Evolutionary conservation across 2,329 filamentous ascomycete species (phyloP), one percentile per base, ranked within the genome.

Genomic region (Diaporthe amygdali): DNA sequence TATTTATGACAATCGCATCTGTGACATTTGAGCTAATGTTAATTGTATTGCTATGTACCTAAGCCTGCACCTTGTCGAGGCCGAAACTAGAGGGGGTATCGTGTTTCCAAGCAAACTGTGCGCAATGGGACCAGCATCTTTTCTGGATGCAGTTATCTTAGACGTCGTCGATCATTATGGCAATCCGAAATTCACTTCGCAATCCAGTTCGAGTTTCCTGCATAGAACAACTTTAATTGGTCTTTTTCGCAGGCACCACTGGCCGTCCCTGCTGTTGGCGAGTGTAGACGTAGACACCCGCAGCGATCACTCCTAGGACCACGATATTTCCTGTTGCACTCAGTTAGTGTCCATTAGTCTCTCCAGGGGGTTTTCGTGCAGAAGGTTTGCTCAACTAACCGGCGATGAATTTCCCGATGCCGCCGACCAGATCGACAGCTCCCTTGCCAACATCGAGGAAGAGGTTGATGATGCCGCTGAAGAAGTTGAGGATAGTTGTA

Each of bases 341-440:
- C 2, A 1, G 61, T 37, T 20, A 69, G 44, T 44, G 14, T 5
- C 12, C 8, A 15, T 14, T 14, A 10, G 0, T 5, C 1, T 15
- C 4, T 14, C 5, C 7, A 32, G 7, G 20, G 6, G n/a, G n/a
- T n/a, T n/a, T n/a, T n/a, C n/a, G n/a, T n/a, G n/a, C n/a, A 52
- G 25, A 12, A 20, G 5, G 17, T 20, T 25, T 34, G 20, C 9
- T 14, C n/a, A 37, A 77, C 81, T 73, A 76, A 84, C 82, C 78
- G 7, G 80, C 70, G 46, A 84, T 66, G 71, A 84, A 84, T 68
- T 82, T 83, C 72, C 81, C 79, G 34, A 83, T 75, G 25, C 83
- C 82, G 10, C 81, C 80, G 4, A 81, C 77, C 20, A 84, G 75
- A 20, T 84, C 79, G 14, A 82, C 75, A 3, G 81, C 74, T 7